Evolutionary conservation across 2,329 filamentous ascomycete species (phyloP), one percentile per base, ranked within the genome.

Genomic region (Phaeoacremonium minimum): DNA sequence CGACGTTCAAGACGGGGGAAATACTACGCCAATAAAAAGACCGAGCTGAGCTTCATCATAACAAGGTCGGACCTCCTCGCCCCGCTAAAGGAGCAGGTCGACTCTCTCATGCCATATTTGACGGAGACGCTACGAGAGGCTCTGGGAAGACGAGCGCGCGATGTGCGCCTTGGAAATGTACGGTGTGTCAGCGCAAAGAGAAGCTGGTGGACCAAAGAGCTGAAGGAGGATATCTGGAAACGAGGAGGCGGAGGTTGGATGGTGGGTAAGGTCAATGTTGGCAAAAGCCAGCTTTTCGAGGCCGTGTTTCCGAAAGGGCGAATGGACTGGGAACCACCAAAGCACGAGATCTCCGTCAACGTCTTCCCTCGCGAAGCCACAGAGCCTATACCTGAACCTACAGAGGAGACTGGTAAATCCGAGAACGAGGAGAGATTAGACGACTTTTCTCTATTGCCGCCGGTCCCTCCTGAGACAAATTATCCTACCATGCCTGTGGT

Each of bases 191-290:
- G 90, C 52, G 80, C 91, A 8, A 85, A 85, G 53, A 73, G 87
- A 40, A 76, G 77, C 8, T 98, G 94, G 93, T 96, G 91, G 87
- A 95, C 90, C 1, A 85, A 77, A 46, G 71, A 85, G 33, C 66
- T 98, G 37, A 95, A 87, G 58, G 83, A 95, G 48, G 83, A 90
- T 32, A 89, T 98, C 32, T 90, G 81, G 74, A 66, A 80, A 30
- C 77, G 87, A 33, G 89, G 88, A 4, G 91, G 91, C 5, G 93
- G 83, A 13, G 83, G 86, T 13, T 98, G 93, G 91, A 83, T 98
- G 71, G 85, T 98, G 4, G 93, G 93, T n/a, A 97, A 95, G 60
- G 88, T 89, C 44, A 98, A 98, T 54, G 94, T 97, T 3, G 94
- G 93, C 16, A 98, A 98, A 63, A 97, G 91, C 50, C 84, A 85